Evolutionary conservation across 2,329 filamentous ascomycete genomes (phyloP).

Genomic region (Aspergillus glaucus): DNA sequence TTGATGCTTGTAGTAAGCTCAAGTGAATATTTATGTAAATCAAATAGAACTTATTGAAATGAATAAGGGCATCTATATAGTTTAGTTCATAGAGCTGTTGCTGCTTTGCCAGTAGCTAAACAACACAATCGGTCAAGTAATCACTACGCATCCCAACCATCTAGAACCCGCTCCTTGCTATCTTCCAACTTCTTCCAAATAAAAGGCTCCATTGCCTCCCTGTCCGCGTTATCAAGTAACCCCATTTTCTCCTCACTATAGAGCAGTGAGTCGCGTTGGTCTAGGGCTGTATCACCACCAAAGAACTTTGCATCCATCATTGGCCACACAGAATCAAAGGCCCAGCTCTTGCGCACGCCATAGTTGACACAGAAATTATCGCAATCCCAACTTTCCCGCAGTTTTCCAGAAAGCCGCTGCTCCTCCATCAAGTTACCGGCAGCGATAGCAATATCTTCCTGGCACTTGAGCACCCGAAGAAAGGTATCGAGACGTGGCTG

Average conservation of each 20-base stretch:
- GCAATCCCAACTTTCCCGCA: constrained; percentile 8
- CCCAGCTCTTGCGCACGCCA: constrained; percentile 6
- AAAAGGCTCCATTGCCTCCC: not conserved
- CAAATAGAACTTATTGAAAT: no score
- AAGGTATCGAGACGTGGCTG: constrained; percentile 11
- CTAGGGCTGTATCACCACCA: not conserved
- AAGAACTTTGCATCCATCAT: constrained; percentile 8
- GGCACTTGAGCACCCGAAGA: constrained; percentile 6
- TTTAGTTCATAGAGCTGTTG: no score
- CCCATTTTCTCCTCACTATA: not conserved
- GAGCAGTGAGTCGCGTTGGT: not conserved
- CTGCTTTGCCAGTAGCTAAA: no score
- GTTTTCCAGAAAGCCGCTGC: constrained; percentile 13
- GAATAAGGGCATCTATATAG: no score
- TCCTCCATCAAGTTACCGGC: constrained; percentile 1
- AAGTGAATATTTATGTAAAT: no score
- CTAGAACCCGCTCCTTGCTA: not conserved
- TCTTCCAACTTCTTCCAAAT: not conserved
- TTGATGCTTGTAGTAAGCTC: no score
- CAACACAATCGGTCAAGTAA: not conserved
- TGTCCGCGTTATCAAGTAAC: constrained; percentile 1
- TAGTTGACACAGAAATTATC: constrained; percentile 8
- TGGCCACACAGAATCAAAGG: constrained; percentile 7
- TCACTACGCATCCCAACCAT: not conserved
- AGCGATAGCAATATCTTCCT: constrained; percentile 10